A percentile compares a stretch with the other conserved stretches of the same genome.
phyloP scores from a whole-genome alignment of 2,329 filamentous ascomycete species.

The Amauroascus niger region DNA sequence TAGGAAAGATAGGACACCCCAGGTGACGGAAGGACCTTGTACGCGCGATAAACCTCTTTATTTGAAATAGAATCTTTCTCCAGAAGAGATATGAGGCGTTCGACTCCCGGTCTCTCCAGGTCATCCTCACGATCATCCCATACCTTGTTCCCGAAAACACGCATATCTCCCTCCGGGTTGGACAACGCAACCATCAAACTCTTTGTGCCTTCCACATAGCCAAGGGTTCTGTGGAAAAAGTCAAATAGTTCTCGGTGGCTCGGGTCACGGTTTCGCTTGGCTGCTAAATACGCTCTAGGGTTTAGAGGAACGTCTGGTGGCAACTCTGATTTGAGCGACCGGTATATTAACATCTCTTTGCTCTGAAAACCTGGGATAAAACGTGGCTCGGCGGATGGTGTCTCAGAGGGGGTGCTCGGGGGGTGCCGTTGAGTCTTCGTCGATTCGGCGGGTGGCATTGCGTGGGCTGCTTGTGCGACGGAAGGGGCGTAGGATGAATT shows the following conservation, averaged over 20 bases:
- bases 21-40: conserved; percentile 45
- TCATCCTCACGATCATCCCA: conserved; percentile 15
- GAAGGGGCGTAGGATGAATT: conserved; percentile 17
- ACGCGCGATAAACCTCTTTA: conserved; percentile 44
- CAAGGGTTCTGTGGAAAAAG: conserved; percentile 15
- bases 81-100: conserved; percentile 36
- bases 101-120: conserved; percentile 30
- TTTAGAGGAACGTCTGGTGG: conserved; percentile 1
- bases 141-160: conserved; percentile 3
- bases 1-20: conserved; percentile 44
- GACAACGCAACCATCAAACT: conserved; percentile 16
- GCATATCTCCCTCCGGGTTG: conserved; percentile 17
- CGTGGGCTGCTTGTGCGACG: conserved; percentile 15
- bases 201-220: conserved; percentile 16
- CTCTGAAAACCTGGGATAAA: not conserved
- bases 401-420: not conserved
- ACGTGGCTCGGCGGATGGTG: not conserved
- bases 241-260: conserved; percentile 10
- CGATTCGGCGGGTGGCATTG: not conserved
- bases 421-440: not conserved
- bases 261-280: not conserved
- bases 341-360: conserved; percentile 2
- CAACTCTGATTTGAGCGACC: not conserved
- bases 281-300: not conserved
- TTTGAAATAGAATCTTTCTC: conserved; percentile 38